These are phyloP conservation scores for Cercospora canescens DNA, from an alignment of 2,329 filamentous ascomycete genomes.

Conservation along the genomic window DNA sequence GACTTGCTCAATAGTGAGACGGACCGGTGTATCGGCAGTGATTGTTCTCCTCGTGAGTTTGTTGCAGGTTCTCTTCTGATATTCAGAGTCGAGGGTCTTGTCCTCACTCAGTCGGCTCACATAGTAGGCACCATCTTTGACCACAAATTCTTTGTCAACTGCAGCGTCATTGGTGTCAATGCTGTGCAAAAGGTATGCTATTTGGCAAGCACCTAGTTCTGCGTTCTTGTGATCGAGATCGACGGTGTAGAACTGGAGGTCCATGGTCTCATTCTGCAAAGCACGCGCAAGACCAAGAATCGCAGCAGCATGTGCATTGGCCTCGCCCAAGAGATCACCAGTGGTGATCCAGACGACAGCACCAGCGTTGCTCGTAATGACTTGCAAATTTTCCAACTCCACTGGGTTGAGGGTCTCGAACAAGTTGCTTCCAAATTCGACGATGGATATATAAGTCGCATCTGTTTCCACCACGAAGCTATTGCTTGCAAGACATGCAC, in stretches of 20 bases:
- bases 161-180: neutral
- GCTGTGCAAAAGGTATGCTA: neutral
- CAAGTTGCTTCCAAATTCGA: neutral
- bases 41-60: neutral
- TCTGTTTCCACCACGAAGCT: neutral
- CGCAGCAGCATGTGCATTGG: neutral
- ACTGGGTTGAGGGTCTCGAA: neutral
- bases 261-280: neutral
- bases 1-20: neutral
- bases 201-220: neutral
- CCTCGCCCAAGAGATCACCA: neutral
- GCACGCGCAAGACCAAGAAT: neutral
- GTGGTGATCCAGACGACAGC: neutral
- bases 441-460: neutral
- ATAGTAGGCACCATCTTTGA: neutral
- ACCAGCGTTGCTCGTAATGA: neutral
- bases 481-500: neutral
- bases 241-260: neutral
- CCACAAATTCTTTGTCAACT: neutral
- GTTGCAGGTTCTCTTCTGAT: slow-evolving; percentile 17
- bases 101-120: neutral
- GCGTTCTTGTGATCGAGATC: neutral
- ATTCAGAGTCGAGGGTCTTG: neutral
- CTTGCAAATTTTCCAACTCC: neutral
- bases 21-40: neutral